phyloP scores from a whole-genome alignment of 306 rosid species.

The Inga laurina region DNA sequence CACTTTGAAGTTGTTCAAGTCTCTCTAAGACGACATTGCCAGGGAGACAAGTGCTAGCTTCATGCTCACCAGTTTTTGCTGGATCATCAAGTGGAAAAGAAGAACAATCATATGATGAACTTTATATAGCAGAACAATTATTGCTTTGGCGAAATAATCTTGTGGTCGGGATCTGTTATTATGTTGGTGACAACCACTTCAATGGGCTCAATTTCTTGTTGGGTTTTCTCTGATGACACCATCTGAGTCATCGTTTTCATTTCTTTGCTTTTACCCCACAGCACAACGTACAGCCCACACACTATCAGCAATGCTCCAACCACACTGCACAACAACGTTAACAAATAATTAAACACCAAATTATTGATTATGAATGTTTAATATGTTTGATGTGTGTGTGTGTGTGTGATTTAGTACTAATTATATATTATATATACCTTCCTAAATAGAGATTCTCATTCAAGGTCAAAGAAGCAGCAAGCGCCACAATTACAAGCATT shows the following conservation, averaged over 20 bases:
- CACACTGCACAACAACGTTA: constrained; percentile 21
- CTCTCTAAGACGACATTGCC: too few species aligned
- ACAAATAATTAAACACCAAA: background rate
- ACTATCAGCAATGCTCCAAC: constrained; percentile 37
- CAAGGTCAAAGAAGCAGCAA: constrained; percentile 32
- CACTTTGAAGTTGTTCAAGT: background rate
- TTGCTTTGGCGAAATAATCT: background rate
- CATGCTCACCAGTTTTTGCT: background rate
- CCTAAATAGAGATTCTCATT: constrained; percentile 35
- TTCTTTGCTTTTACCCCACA: constrained; percentile 49
- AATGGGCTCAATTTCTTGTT: constrained; percentile 2
- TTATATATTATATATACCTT: constrained; percentile 16
- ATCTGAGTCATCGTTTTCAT: constrained; percentile 5
- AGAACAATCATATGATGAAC: background rate
- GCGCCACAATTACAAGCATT: constrained; percentile 31
- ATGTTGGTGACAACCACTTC: background rate
- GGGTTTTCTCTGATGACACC: background rate
- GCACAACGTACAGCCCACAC: constrained; percentile 40
- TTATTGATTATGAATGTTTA: too few species aligned
- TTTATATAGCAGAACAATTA: background rate
- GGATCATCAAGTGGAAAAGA: background rate
- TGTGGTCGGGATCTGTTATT: background rate
- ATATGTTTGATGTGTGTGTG: too few species aligned
- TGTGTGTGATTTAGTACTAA: background rate
- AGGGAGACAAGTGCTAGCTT: too few species aligned